Conservation (phyloP, 306 rosid genomes). For the Parietaria judaica region DNA sequence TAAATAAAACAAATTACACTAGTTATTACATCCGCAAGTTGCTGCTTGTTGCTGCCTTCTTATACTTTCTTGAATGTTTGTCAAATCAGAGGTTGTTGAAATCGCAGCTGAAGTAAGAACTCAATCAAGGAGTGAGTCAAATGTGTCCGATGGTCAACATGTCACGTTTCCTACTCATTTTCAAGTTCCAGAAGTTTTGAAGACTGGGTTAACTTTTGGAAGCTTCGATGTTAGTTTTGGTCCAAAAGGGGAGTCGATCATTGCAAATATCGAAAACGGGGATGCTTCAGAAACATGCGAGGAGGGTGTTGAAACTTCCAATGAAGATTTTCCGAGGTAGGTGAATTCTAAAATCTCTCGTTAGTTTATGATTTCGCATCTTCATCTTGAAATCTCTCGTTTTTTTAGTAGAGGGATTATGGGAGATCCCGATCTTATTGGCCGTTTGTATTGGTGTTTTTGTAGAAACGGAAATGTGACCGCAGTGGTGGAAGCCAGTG, state of each 20-base stretch:
- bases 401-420: not conserved
- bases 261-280: conserved; percentile 23
- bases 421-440: conserved; percentile 2
- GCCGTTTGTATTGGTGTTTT: not conserved
- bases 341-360: conserved; percentile 18
- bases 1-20: too few relatives aligned
- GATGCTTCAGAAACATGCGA: conserved; percentile 31
- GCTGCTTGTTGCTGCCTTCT: not conserved
- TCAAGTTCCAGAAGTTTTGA: conserved; percentile 59
- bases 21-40: not conserved
- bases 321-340: conserved; percentile 49
- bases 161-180: conserved; percentile 77
- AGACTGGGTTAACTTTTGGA: conserved; percentile 73
- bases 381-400: not conserved
- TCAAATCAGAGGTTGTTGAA: conserved; percentile 33
- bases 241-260: conserved; percentile 25
- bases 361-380: not conserved
- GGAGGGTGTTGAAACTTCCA: conserved; percentile 29
- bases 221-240: conserved; percentile 43
- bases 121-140: conserved; percentile 31
- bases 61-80: conserved; percentile 39
- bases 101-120: conserved; percentile 26
- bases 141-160: conserved; percentile 27
- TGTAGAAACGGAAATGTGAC: conserved; percentile 40
- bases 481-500: conserved; percentile 28